phyloP scores from a whole-genome alignment of 1,139 yeast genomes.

The Schwanniomyces etchellsii region DNA sequence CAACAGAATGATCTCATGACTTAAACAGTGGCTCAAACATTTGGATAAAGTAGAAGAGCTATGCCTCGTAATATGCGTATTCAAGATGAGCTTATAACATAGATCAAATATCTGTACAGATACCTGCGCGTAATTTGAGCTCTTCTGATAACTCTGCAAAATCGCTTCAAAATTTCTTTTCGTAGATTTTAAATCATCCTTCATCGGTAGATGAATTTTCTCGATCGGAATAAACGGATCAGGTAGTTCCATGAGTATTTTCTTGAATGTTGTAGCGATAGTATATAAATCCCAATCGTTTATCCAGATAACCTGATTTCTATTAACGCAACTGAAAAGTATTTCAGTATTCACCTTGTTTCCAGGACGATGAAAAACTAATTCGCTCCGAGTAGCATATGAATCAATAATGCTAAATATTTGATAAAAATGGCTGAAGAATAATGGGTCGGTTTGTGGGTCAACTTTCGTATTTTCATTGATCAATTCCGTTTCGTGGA shows the following conservation, averaged over 20 bases:
- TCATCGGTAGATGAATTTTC: constrained; percentile 40
- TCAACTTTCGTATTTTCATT: constrained; percentile 18
- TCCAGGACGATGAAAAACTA: constrained; percentile 56
- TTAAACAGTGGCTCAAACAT: constrained; percentile 44
- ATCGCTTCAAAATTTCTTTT: constrained; percentile 25
- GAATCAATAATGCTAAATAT: constrained; percentile 41
- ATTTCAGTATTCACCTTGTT: constrained; percentile 46
- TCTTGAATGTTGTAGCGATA: constrained; percentile 48
- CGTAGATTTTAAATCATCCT: constrained; percentile 40
- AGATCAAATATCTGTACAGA: constrained; percentile 38
- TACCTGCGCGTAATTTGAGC: constrained; percentile 15
- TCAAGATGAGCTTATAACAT: constrained; percentile 26
- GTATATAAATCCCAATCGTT: constrained; percentile 63
- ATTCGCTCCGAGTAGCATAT: constrained; percentile 40
- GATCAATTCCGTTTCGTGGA: constrained; percentile 17
- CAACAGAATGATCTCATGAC: constrained; percentile 44
- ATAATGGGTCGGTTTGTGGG: constrained; percentile 20
- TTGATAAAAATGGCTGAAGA: constrained; percentile 38
- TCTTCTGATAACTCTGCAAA: constrained; percentile 11
- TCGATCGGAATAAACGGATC: constrained; percentile 40
- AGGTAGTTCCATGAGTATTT: constrained; percentile 40
- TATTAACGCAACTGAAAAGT: constrained; percentile 45
- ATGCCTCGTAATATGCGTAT: constrained; percentile 36
- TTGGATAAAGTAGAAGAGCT: constrained; percentile 40
- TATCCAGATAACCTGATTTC: constrained; percentile 52